Evolutionary conservation across 1,139 yeast species (phyloP).

Genomic region (Cylindricascospora bacillispora): DNA sequence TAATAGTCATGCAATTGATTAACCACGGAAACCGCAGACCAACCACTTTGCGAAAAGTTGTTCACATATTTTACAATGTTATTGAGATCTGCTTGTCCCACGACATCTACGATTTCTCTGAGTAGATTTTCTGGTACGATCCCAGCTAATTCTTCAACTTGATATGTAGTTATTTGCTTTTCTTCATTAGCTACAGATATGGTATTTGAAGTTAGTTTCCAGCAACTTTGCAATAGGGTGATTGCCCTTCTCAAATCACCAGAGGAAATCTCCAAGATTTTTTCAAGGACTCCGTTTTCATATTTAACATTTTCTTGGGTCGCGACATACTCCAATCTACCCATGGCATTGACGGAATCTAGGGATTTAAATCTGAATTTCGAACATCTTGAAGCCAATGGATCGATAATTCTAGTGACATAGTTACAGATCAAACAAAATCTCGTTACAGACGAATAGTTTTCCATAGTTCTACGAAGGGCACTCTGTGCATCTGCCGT

Average conservation of each 20-base stretch:
- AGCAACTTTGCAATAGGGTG: slow-evolving; percentile 63
- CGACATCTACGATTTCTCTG: slow-evolving; percentile 29
- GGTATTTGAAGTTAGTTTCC: neutral
- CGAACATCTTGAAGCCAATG: slow-evolving; percentile 90
- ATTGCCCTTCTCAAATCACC: slow-evolving; percentile 95
- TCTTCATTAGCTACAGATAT: slow-evolving; percentile 7
- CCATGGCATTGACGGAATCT: slow-evolving; percentile 56
- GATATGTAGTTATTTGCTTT: slow-evolving; percentile 26
- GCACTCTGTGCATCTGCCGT: slow-evolving; percentile 98
- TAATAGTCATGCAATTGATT: slow-evolving; percentile 70
- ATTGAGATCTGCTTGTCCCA: slow-evolving; percentile 30
- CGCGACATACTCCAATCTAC: slow-evolving; percentile 48
- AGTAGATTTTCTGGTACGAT: slow-evolving; percentile 52
- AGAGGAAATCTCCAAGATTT: slow-evolving; percentile 52
- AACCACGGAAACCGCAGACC: slow-evolving; percentile 73
- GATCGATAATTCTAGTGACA: slow-evolving; percentile 91
- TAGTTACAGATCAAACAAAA: slow-evolving; percentile 92
- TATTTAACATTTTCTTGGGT: slow-evolving; percentile 35
- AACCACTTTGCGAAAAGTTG: slow-evolving; percentile 57
- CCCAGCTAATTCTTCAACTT: slow-evolving; percentile 67
- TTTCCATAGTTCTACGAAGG: slow-evolving; percentile 91
- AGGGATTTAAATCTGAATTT: slow-evolving; percentile 81
- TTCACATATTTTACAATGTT: slow-evolving; percentile 38
- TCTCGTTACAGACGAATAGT: slow-evolving; percentile 79
- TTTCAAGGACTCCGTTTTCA: slow-evolving; percentile 41